Conservation (phyloP, 2,329 filamentous ascomycete species). For the Aspergillus fijiensis region DNA sequence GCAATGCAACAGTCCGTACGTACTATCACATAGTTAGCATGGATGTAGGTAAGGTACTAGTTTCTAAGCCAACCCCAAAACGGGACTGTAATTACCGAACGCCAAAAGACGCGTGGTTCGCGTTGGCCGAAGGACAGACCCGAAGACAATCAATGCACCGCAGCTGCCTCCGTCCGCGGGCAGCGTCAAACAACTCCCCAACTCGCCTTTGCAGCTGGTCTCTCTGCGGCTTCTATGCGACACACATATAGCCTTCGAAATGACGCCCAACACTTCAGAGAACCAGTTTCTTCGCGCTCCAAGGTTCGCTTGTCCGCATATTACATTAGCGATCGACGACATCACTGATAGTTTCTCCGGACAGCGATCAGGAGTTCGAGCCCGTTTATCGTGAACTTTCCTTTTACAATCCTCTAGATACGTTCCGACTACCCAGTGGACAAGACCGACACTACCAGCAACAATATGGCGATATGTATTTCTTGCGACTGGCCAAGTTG, state of each 20-base stretch:
- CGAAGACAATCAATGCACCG: constrained; percentile 1
- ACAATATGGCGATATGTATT: constrained; percentile 98
- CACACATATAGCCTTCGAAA: constrained; percentile 2
- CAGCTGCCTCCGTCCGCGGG: background rate
- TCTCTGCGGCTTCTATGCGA: background rate
- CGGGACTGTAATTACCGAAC: constrained; percentile 26
- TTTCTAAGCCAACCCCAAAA: constrained; percentile 16
- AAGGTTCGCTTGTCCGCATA: constrained; percentile 22
- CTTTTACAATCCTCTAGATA: constrained; percentile 71
- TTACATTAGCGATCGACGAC: background rate
- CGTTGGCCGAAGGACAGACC: constrained; percentile 9
- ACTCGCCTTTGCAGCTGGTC: background rate
- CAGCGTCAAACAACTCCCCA: background rate
- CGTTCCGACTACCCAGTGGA: constrained; percentile 69
- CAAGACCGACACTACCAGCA: constrained; percentile 74
- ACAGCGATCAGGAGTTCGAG: constrained; percentile 39
- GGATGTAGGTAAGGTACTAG: background rate
- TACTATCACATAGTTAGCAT: background rate
- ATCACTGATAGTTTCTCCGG: background rate
- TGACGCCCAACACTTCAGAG: constrained; percentile 19
- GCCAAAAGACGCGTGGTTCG: constrained; percentile 30
- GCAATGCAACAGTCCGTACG: too few relatives aligned
- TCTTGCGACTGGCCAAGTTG: constrained; percentile 80
- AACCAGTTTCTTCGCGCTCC: constrained; percentile 31
- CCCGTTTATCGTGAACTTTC: constrained; percentile 56